These are phyloP conservation scores for Thelonectria blattea DNA, from an alignment of 2,329 filamentous ascomycete species.

Conservation along the genomic window DNA sequence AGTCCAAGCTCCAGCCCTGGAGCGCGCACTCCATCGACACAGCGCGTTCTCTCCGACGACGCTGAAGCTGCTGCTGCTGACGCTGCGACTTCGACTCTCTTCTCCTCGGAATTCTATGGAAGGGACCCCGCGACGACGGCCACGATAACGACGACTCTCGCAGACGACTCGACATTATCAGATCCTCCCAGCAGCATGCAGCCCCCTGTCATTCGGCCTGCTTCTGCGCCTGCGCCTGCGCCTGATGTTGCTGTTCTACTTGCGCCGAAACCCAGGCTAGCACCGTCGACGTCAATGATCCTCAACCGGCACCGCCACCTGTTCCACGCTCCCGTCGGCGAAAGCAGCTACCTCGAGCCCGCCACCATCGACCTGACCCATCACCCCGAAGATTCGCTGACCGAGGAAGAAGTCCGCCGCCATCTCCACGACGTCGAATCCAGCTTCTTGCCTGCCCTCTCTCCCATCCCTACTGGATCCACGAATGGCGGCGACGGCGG, in stretches of 20 bases:
- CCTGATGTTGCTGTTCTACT: conserved; percentile 6
- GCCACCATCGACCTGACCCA: conserved; percentile 45
- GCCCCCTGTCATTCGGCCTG: conserved; percentile 2
- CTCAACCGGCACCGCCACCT: conserved; percentile 19
- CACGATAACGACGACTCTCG: conserved; percentile 17
- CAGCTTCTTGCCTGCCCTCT: conserved; percentile 65
- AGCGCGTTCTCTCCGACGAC: conserved; percentile 33
- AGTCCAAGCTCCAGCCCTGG: conserved; percentile 29
- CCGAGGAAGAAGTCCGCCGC: conserved; percentile 59
- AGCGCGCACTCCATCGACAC: conserved; percentile 36
- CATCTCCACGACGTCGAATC: conserved; percentile 70
- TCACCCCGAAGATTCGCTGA: conserved; percentile 53
- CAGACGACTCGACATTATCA: conserved; percentile 26
- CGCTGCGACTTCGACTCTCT: conserved; percentile 29
- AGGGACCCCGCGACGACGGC: conserved; percentile 14
- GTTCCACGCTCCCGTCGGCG: conserved; percentile 33
- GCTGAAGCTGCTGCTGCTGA: conserved; percentile 21
- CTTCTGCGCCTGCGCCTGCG: conserved; percentile 10
- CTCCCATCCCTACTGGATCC: conserved; percentile 58
- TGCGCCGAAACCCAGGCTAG: conserved; percentile 10
- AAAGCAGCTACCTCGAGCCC: conserved; percentile 52
- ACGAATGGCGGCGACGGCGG: conserved; percentile 41
- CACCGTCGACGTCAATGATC: conserved; percentile 13
- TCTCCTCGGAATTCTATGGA: conserved; percentile 9
- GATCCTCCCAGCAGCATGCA: neutral